Evolutionary conservation across 169 alveolate species (phyloP).

Genomic region (Plasmodium fragile): DNA sequence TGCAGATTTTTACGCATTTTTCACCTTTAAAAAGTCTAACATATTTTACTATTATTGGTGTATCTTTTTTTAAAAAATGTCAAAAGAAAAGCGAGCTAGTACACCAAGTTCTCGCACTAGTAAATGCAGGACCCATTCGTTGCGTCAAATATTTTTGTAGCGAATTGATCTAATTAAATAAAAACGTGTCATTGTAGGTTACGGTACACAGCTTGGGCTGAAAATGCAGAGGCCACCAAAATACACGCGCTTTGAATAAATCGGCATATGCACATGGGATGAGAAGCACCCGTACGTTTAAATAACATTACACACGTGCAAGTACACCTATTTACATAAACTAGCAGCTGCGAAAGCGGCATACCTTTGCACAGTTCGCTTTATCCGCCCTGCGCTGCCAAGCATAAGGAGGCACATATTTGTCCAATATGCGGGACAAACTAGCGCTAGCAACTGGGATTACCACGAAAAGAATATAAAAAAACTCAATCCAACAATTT

Average conservation of each 20-base stretch:
- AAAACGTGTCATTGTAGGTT: neutral
- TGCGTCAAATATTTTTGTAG: neutral
- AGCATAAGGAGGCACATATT: neutral
- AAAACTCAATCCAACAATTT: neutral
- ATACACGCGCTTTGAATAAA: neutral
- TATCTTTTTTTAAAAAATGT: neutral
- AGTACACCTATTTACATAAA: neutral
- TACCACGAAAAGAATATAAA: neutral
- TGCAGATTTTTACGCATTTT: neutral
- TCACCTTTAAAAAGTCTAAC: conserved; percentile 3
- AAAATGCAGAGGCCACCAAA: neutral
- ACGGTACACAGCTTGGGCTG: neutral
- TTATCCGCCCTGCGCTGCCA: neutral
- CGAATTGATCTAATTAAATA: conserved; percentile 4
- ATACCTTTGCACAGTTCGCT: neutral
- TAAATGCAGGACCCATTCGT: neutral
- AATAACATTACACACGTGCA: neutral
- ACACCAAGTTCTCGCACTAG: neutral
- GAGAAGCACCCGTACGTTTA: neutral
- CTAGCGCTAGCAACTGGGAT: neutral
- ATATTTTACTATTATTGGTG: neutral
- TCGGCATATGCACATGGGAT: neutral
- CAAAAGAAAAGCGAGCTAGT: neutral
- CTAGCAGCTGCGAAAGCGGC: neutral
- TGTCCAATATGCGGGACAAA: neutral